Percentiles rank a stretch among this genome's conserved stretches.
Conservation (phyloP, 345 rosid species). For the Passiflora organensis region DNA sequence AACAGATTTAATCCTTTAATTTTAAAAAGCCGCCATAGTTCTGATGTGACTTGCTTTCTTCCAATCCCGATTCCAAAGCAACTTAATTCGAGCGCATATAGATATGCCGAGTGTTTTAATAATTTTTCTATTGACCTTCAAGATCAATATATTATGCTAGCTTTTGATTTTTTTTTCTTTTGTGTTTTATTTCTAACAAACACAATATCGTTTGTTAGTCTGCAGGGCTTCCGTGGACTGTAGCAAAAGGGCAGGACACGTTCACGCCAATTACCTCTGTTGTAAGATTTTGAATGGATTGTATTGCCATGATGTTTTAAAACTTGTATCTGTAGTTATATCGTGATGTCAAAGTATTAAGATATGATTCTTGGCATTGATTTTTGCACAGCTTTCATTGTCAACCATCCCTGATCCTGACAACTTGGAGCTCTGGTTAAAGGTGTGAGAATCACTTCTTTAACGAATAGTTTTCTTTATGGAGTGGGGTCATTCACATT, state of each 20-base stretch:
- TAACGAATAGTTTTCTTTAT: not conserved
- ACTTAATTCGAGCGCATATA: not conserved
- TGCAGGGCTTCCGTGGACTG: constrained; percentile 92
- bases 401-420: constrained; percentile 63
- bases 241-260: constrained; percentile 90
- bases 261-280: constrained; percentile 87
- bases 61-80: no score
- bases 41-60: no score
- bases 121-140: no score
- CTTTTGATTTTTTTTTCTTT: constrained; percentile 3
- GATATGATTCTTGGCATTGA: not conserved
- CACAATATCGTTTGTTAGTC: constrained; percentile 65
- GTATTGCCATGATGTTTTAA: not conserved
- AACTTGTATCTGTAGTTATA: not conserved
- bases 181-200: no score
- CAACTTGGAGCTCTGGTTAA: constrained; percentile 85
- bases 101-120: no score
- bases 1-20: no score
- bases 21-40: no score
- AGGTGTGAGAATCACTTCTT: constrained; percentile 34
- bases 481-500: not conserved
- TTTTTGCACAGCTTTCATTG: constrained; percentile 51
- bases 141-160: not conserved
- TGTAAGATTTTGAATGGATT: constrained; percentile 38
- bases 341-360: not conserved